These are phyloP conservation scores for Blastobotrys persicus DNA, from an alignment of 1,139 yeast genomes.

Conservation along the genomic window DNA sequence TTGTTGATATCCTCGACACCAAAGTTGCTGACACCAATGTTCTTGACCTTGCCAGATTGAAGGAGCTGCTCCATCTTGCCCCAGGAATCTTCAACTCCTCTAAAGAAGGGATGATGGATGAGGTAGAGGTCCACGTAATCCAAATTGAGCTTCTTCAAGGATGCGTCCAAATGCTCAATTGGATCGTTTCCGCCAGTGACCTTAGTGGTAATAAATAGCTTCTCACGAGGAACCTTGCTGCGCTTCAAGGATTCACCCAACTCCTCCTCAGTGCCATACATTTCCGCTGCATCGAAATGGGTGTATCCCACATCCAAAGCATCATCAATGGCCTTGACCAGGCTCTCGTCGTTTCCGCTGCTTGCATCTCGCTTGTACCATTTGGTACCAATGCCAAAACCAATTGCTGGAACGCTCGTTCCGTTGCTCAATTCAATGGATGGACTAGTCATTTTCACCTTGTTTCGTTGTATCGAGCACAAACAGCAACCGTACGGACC, in stretches of 20 bases:
- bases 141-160: constrained; percentile 62
- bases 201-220: constrained; percentile 66
- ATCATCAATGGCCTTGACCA: constrained; percentile 48
- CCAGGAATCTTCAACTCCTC: constrained; percentile 60
- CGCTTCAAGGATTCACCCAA: constrained; percentile 52
- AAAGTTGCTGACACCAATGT: constrained; percentile 82
- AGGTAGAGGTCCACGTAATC: constrained; percentile 82
- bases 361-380: constrained; percentile 45
- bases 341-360: constrained; percentile 43
- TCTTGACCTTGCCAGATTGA: constrained; percentile 57
- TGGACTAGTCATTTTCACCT: constrained; percentile 9
- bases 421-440: constrained; percentile 34
- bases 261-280: constrained; percentile 63
- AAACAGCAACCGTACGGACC: not conserved
- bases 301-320: constrained; percentile 56
- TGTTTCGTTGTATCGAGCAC: no score
- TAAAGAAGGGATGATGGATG: constrained; percentile 78
- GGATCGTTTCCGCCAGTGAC: constrained; percentile 55
- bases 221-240: constrained; percentile 36
- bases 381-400: constrained; percentile 56
- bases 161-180: constrained; percentile 54
- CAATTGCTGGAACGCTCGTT: constrained; percentile 51
- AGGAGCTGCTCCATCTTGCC: constrained; percentile 61
- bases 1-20: constrained; percentile 68
- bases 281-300: constrained; percentile 64